These are phyloP conservation scores for Podospora anserina DNA, from an alignment of 495 filamentous ascomycete genomes.

Conservation along the genomic window DNA sequence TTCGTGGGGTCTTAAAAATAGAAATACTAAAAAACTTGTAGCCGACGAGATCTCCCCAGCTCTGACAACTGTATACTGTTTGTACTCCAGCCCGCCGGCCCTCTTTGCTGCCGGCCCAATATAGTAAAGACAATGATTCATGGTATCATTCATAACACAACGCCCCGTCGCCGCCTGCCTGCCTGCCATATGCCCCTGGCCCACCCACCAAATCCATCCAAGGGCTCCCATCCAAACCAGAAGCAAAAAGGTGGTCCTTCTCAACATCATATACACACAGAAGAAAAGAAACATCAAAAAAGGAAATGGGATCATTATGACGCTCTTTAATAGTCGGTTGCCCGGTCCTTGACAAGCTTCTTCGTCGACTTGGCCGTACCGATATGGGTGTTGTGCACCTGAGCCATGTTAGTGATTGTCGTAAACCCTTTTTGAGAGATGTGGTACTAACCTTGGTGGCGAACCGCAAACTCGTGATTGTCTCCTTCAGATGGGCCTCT, in stretches of 20 bases:
- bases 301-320: not conserved
- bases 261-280: constrained; percentile 16
- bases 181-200: not conserved
- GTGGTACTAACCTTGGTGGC: constrained; percentile 71
- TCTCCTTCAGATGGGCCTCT: constrained; percentile 87
- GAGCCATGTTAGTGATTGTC: constrained; percentile 9
- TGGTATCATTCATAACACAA: constrained; percentile 19
- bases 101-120: not conserved
- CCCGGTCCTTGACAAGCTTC: constrained; percentile 42
- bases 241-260: constrained; percentile 10
- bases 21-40: not conserved
- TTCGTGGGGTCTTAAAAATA: not conserved
- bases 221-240: constrained; percentile 1
- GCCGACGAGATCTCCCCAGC: not conserved
- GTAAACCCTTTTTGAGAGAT: not conserved
- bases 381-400: constrained; percentile 84
- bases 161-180: constrained; percentile 9
- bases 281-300: not conserved
- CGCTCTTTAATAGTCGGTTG: not conserved
- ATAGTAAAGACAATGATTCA: constrained; percentile 12
- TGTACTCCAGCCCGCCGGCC: not conserved
- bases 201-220: not conserved
- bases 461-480: constrained; percentile 92
- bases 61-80: not conserved
- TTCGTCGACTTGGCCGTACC: constrained; percentile 77